These are phyloP conservation scores for Strobilomyces dryophilus DNA, from an alignment of 768 basidiomycete genomes.

Conservation along the genomic window DNA sequence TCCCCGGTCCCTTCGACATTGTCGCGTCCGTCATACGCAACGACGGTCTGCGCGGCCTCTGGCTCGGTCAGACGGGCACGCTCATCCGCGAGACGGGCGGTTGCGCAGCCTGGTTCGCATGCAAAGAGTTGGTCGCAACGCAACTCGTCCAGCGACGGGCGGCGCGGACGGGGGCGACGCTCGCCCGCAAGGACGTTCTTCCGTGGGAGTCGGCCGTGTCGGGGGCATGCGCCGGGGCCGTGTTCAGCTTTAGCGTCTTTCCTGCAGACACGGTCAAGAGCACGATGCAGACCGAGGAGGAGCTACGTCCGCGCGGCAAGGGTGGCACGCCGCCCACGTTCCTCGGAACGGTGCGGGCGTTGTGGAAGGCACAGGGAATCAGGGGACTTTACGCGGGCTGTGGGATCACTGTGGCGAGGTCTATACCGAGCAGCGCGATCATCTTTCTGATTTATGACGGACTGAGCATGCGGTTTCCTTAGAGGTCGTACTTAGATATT, in stretches of 20 bases:
- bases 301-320: slow-evolving; percentile 57
- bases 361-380: slow-evolving; percentile 75
- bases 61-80: slow-evolving; percentile 94
- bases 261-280: slow-evolving; percentile 95
- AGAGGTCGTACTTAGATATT: slow-evolving; percentile 9
- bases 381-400: slow-evolving; percentile 89
- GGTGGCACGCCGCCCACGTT: slow-evolving; percentile 39
- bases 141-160: slow-evolving; percentile 52
- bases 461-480: slow-evolving; percentile 51
- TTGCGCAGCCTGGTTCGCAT: slow-evolving; percentile 84
- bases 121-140: slow-evolving; percentile 74
- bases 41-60: slow-evolving; percentile 80
- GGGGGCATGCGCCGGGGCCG: slow-evolving; percentile 82
- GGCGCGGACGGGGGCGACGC: slow-evolving; percentile 17
- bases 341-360: slow-evolving; percentile 55
- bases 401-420: slow-evolving; percentile 82
- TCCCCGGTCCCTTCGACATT: slow-evolving; percentile 74
- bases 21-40: slow-evolving; percentile 57
- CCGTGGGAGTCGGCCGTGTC: slow-evolving; percentile 82
- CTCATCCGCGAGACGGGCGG: slow-evolving; percentile 93
- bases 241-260: slow-evolving; percentile 86
- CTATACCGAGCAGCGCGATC: slow-evolving; percentile 85
- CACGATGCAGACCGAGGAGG: slow-evolving; percentile 90
- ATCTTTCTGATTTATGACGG: slow-evolving; percentile 93
- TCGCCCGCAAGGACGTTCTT: slow-evolving; percentile 45